Evolutionary conservation across 2,329 filamentous ascomycete genomes (phyloP), one percentile per base, ranked within the genome.

Genomic region (Coniochaeta sp.): DNA sequence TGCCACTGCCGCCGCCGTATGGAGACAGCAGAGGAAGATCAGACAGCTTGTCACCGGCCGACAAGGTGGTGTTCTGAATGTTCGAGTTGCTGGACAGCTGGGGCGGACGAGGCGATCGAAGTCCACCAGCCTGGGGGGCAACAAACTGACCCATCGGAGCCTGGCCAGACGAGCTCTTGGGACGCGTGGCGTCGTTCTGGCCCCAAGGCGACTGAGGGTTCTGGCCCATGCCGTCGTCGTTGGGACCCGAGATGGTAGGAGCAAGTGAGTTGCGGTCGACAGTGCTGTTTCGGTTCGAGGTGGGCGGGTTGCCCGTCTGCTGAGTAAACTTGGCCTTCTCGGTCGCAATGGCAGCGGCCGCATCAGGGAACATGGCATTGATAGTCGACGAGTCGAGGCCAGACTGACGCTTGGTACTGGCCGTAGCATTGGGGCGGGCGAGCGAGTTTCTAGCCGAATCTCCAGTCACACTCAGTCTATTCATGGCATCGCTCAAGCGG

Each of bases 301-400:
- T 86, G 3, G 93, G 92, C 24, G 89, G 88, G 65, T 93, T 91
- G 62, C 93, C 95, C 4, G 93, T 96, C 72, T 96, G 90, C 73
- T 97, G 93, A 19, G 93, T 96, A 71, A 96, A 98, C 73, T 97
- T 96, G 61, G 93, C 93, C 79, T 97, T 97, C 75, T 99, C 93
- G 62, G 95, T 96, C 28, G 93, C 93, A 73, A 99, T 98, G n/a
- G 95, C 95, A 47, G 93, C 93, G 16, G 95, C 95, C 52, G 95
- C 95, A 78, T 99, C 95, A 7, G 95, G 95, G 74, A 99, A 99
- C 95, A 99, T 98, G 69, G 91, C 92, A 75, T 96, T 96, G 75
- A 99, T 97, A 26, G 91, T 96, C 34, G 89, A 91, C 5, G 91
- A 83, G 72, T 98, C 93, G 60, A 99, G 86, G n/a, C 89, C 92